These are phyloP conservation scores for Mycena albidolilacea DNA, from an alignment of 768 basidiomycete genomes.

Conservation along the genomic window DNA sequence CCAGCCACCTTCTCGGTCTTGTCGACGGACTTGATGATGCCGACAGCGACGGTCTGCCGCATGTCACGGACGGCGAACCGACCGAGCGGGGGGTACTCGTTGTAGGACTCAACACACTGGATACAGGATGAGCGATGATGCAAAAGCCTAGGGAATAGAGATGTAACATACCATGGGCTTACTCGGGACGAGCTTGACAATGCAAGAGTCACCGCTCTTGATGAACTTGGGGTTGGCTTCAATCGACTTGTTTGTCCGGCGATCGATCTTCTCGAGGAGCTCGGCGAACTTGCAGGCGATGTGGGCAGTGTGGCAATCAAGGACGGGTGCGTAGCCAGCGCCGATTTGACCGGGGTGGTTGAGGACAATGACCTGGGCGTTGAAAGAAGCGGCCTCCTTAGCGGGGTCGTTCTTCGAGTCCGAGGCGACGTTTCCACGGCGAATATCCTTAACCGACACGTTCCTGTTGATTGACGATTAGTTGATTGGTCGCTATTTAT, in stretches of 20 bases:
- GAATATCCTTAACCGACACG: slow-evolving; percentile 99
- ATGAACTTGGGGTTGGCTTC: slow-evolving; percentile 95
- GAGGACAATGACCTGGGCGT: slow-evolving; percentile 99
- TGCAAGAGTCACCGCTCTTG: slow-evolving; percentile 99
- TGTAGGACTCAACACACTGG: slow-evolving; percentile 88
- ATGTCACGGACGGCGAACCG: slow-evolving; percentile 99
- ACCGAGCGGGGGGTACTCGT: slow-evolving; percentile 98
- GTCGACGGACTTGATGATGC: slow-evolving; percentile 98
- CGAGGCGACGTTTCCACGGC: slow-evolving; percentile 98
- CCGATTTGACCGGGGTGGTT: slow-evolving; percentile 99
- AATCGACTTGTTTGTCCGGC: slow-evolving; percentile 95
- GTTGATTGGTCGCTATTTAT: slow-evolving; percentile 6
- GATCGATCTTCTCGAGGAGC: slow-evolving; percentile 99
- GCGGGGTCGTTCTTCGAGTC: slow-evolving; percentile 99
- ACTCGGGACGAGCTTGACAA: slow-evolving; percentile 95
- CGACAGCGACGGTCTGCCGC: slow-evolving; percentile 99
- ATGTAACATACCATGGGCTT: slow-evolving; percentile 84
- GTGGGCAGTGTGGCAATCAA: slow-evolving; percentile 99
- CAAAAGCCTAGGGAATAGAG: background rate
- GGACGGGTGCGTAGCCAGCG: slow-evolving; percentile 98
- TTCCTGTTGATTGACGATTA: slow-evolving; percentile 67
- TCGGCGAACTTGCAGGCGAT: slow-evolving; percentile 99
- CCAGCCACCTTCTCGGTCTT: slow-evolving; percentile 93
- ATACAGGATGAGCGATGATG: slow-evolving; percentile 45
- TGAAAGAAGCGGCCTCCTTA: slow-evolving; percentile 99